Evolutionary conservation across 345 rosid genomes (phyloP).

Genomic region (Limnanthes douglasii): DNA sequence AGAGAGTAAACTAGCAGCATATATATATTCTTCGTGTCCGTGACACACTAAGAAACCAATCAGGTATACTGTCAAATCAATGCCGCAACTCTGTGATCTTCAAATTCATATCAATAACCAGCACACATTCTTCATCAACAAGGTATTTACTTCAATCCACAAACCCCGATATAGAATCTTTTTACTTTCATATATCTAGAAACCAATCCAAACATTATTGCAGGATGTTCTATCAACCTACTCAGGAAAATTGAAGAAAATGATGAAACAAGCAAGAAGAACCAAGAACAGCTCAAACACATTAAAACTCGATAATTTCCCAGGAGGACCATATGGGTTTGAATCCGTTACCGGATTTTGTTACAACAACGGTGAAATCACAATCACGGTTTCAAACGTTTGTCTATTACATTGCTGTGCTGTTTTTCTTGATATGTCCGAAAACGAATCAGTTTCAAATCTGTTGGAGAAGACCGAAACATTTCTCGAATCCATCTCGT

Average conservation of each 20-base stretch:
- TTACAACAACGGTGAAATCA: constrained; percentile 34
- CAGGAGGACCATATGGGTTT: constrained; percentile 57
- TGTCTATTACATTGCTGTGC: constrained; percentile 44
- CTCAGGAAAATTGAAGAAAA: constrained; percentile 41
- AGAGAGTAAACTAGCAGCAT: too few species aligned
- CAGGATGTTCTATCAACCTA: constrained; percentile 39
- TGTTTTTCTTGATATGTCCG: constrained; percentile 49
- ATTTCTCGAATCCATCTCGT: constrained; percentile 40
- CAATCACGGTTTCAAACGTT: constrained; percentile 36
- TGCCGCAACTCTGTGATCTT: constrained; percentile 32
- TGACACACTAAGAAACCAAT: too few species aligned
- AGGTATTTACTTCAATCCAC: constrained; percentile 19
- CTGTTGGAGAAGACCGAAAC: constrained; percentile 38
- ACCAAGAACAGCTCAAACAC: constrained; percentile 25
- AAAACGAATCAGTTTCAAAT: constrained; percentile 28
- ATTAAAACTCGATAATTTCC: constrained; percentile 27
- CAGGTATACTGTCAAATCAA: too few species aligned
- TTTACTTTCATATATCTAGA: not conserved
- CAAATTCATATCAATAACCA: constrained; percentile 29
- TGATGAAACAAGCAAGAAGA: constrained; percentile 29
- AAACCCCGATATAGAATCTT: not conserved
- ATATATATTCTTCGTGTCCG: too few species aligned
- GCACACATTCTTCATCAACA: constrained; percentile 33
- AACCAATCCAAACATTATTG: constrained; percentile 1
- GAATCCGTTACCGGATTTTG: constrained; percentile 58